Evolutionary conservation across 2,329 filamentous ascomycete genomes (phyloP).

Genomic region (Aspergillus latus): DNA sequence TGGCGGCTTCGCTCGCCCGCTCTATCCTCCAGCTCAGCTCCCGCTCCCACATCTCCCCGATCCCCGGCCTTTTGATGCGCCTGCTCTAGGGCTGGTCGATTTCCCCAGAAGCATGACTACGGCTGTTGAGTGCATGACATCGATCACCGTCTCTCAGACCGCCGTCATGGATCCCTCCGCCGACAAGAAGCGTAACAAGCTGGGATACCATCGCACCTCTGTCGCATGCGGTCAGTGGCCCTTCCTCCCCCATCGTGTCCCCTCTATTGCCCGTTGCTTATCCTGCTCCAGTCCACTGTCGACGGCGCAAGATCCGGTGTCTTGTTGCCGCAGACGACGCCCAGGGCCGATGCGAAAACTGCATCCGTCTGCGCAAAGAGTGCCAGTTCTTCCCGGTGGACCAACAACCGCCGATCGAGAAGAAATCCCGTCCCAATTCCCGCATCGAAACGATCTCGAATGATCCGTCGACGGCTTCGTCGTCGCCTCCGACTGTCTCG

Average conservation of each 20-base stretch:
- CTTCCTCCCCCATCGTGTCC: neutral
- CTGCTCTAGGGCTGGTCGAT: constrained; percentile 16
- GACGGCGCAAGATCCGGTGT: constrained; percentile 90
- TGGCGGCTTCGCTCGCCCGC: constrained; percentile 3
- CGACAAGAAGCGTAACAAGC: constrained; percentile 79
- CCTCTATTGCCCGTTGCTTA: constrained; percentile 17
- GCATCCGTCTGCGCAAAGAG: constrained; percentile 90
- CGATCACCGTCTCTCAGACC: constrained; percentile 33
- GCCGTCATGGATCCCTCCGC: constrained; percentile 45
- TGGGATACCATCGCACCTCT: constrained; percentile 92
- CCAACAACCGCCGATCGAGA: constrained; percentile 60
- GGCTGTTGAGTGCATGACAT: constrained; percentile 35
- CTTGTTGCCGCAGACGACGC: constrained; percentile 71
- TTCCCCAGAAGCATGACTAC: constrained; percentile 39
- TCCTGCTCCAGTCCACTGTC: constrained; percentile 71
- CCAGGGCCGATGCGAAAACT: constrained; percentile 82
- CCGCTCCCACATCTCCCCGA: neutral
- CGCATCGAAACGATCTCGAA: constrained; percentile 47
- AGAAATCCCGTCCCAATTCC: constrained; percentile 46
- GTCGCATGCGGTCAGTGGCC: constrained; percentile 84
- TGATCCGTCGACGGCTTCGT: constrained; percentile 51
- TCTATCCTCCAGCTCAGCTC: neutral
- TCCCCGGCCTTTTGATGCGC: constrained; percentile 27
- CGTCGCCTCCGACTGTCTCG: constrained; percentile 42
- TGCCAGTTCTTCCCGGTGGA: constrained; percentile 92